phyloP scores from a whole-genome alignment of 1,284 basidiomycete genomes.

The Rhodotorula sp. region DNA sequence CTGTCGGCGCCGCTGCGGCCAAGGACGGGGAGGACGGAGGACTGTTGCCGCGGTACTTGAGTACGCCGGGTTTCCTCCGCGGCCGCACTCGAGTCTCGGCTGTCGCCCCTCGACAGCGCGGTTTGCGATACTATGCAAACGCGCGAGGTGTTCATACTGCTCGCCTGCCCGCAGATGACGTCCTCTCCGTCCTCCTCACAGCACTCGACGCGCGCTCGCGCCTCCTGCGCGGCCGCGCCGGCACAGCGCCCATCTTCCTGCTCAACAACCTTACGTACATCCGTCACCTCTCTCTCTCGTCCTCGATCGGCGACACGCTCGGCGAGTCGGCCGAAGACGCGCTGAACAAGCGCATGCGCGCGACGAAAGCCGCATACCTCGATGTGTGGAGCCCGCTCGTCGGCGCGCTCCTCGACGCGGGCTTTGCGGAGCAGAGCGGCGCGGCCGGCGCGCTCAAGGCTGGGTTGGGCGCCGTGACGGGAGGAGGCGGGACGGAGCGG shows the following conservation, averaged over 20 bases:
- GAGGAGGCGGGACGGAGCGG: constrained; percentile 41
- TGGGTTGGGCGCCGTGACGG: constrained; percentile 42
- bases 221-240: constrained; percentile 29
- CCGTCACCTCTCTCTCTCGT: constrained; percentile 44
- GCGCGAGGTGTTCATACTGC: not conserved
- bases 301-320: constrained; percentile 42
- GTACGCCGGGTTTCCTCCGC: constrained; percentile 11
- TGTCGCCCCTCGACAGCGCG: too few relatives aligned
- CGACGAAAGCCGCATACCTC: constrained; percentile 46
- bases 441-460: constrained; percentile 45
- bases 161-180: constrained; percentile 33
- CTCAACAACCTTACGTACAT: constrained; percentile 49
- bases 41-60: constrained; percentile 32
- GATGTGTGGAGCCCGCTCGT: constrained; percentile 49
- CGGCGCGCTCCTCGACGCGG: constrained; percentile 48
- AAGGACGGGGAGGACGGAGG: constrained; percentile 26
- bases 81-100: not conserved
- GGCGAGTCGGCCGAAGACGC: constrained; percentile 45
- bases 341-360: constrained; percentile 47
- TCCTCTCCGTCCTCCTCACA: constrained; percentile 40
- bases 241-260: constrained; percentile 46
- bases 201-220: constrained; percentile 42
- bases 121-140: not conserved
- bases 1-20: too few relatives aligned
- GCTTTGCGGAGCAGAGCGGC: constrained; percentile 41